Evolutionary conservation across 306 rosid species (phyloP).

Genomic region (Purshia tridentata): DNA sequence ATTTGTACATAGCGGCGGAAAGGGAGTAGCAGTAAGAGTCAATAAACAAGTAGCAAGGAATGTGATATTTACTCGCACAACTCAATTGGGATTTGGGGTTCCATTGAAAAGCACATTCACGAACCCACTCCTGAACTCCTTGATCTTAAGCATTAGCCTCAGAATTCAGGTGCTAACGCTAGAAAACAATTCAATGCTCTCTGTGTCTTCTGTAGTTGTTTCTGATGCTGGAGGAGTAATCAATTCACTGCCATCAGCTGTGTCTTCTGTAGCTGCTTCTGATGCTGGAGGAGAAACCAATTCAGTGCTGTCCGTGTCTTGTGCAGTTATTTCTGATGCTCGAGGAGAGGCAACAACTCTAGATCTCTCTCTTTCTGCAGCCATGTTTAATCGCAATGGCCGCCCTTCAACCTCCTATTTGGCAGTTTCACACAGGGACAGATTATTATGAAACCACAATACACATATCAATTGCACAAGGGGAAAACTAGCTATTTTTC

Average conservation of each 20-base stretch:
- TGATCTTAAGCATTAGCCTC: background rate
- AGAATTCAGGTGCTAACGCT: constrained; percentile 49
- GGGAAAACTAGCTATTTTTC: too few species aligned
- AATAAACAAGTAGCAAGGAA: background rate
- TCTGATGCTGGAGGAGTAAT: constrained; percentile 27
- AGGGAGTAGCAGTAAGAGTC: background rate
- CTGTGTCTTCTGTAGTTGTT: background rate
- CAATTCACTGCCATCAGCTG: constrained; percentile 43
- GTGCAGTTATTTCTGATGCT: constrained; percentile 23
- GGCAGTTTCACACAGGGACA: constrained; percentile 4
- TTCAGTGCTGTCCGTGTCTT: constrained; percentile 42
- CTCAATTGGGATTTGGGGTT: background rate
- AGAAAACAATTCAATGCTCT: constrained; percentile 49
- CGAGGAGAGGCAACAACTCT: constrained; percentile 34
- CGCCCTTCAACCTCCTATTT: constrained; percentile 81
- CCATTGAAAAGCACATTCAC: background rate
- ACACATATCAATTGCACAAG: background rate
- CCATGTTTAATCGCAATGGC: constrained; percentile 63
- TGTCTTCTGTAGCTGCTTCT: background rate
- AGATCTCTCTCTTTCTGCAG: constrained; percentile 37
- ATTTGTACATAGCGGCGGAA: background rate
- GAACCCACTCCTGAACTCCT: background rate
- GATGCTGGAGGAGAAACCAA: constrained; percentile 36
- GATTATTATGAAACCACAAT: constrained; percentile 2
- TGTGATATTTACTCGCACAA: background rate